Conservation (phyloP, 257 asterid genomes). For the Osmanthus fragrans region DNA sequence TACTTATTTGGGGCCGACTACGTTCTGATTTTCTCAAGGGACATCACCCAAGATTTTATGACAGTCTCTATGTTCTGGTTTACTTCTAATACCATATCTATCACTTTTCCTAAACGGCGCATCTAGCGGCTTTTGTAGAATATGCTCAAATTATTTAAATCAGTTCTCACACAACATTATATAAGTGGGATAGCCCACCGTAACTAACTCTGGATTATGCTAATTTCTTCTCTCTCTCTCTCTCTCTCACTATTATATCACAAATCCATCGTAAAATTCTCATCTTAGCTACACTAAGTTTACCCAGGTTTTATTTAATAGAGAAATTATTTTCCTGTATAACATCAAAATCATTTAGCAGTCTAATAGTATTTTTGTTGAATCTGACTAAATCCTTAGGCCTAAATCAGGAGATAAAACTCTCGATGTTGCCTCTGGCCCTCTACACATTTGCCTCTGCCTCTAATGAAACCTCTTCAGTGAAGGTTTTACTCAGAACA, state of each 20-base stretch:
- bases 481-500: slow-evolving; percentile 3
- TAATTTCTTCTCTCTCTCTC: neutral
- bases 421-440: no score
- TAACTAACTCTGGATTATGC: neutral
- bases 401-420: no score
- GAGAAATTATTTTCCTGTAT: neutral
- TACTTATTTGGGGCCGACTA: neutral
- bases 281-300: neutral
- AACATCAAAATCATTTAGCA: neutral
- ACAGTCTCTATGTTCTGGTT: neutral
- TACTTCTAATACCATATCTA: neutral
- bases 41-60: neutral
- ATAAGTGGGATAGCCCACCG: neutral
- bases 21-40: neutral
- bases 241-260: neutral
- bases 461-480: neutral
- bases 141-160: neutral
- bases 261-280: neutral
- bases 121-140: neutral
- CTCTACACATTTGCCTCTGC: neutral
- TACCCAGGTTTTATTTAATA: neutral
- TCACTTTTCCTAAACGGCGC: neutral
- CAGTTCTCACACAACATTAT: neutral
- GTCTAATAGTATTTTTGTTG: neutral
- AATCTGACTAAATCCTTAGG: no score